phyloP scores from a whole-genome alignment of 192 early-diverging fungal species.

The Diversispora eburnea region DNA sequence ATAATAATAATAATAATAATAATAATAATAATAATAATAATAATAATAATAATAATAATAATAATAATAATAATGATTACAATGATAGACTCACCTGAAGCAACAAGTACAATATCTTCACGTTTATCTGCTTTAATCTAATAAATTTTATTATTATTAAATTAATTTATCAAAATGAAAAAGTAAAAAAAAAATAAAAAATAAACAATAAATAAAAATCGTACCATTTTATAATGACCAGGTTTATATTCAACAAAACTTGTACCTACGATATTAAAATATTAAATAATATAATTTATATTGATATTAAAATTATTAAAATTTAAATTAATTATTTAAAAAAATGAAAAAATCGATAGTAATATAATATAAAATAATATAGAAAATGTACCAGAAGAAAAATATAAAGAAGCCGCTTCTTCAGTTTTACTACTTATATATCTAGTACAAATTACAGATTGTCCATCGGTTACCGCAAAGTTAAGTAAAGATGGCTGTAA shows the following conservation, averaged over 20 bases:
- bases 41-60: neutral
- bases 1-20: too few relatives aligned
- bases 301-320: too few relatives aligned
- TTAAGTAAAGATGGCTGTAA: slow-evolving; percentile 59
- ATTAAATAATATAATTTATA: neutral
- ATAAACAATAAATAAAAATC: neutral
- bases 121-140: slow-evolving; percentile 58
- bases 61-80: neutral
- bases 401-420: slow-evolving; percentile 74
- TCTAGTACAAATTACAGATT: slow-evolving; percentile 68
- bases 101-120: slow-evolving; percentile 79
- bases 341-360: too few relatives aligned
- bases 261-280: slow-evolving; percentile 39
- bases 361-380: neutral
- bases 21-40: too few relatives aligned
- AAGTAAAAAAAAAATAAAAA: too few relatives aligned
- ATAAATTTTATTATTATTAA: neutral
- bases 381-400: slow-evolving; percentile 54
- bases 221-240: slow-evolving; percentile 66
- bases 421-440: slow-evolving; percentile 66
- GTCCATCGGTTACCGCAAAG: slow-evolving; percentile 81
- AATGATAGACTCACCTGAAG: slow-evolving; percentile 34
- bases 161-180: neutral
- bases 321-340: neutral
- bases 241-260: slow-evolving; percentile 62